Evolutionary conservation across 2,329 filamentous ascomycete genomes (phyloP).

Genomic region (Sphaerulina musiva): DNA sequence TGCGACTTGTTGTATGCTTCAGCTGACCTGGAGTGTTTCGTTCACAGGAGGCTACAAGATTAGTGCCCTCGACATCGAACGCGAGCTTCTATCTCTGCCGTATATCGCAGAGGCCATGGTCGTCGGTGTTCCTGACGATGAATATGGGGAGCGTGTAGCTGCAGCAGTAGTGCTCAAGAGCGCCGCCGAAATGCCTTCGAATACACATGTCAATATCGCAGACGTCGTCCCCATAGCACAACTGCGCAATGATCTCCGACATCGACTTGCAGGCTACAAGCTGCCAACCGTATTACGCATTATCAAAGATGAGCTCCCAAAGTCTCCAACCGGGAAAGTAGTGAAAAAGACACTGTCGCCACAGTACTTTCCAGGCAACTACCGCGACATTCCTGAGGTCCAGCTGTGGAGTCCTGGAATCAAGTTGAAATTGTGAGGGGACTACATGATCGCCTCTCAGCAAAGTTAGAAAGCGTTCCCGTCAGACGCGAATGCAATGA

Average conservation of each 20-base stretch:
- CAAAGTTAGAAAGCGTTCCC: too few species aligned
- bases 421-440: conserved; percentile 18
- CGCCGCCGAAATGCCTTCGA: conserved; percentile 24
- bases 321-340: conserved; percentile 47
- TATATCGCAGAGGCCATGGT: conserved; percentile 49
- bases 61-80: conserved; percentile 50
- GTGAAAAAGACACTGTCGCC: conserved; percentile 41
- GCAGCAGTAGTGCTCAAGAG: conserved; percentile 44
- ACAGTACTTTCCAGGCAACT: conserved; percentile 28
- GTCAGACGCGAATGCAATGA: too few species aligned
- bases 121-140: conserved; percentile 48
- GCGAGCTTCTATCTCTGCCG: conserved; percentile 46
- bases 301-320: conserved; percentile 43
- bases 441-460: background rate
- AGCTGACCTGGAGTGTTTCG: background rate
- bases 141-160: conserved; percentile 52
- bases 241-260: conserved; percentile 40
- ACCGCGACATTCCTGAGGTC: conserved; percentile 20
- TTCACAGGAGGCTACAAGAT: conserved; percentile 50
- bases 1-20: background rate
- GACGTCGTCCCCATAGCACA: conserved; percentile 36
- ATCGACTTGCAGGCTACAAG: conserved; percentile 44
- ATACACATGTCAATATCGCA: conserved; percentile 19
- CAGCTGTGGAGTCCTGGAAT: conserved; percentile 25
- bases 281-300: conserved; percentile 45